Percentiles rank a stretch among this genome's conserved stretches.
Evolutionary conservation across 1,284 basidiomycete species (phyloP).

Genomic region (Bjerkandera adusta): DNA sequence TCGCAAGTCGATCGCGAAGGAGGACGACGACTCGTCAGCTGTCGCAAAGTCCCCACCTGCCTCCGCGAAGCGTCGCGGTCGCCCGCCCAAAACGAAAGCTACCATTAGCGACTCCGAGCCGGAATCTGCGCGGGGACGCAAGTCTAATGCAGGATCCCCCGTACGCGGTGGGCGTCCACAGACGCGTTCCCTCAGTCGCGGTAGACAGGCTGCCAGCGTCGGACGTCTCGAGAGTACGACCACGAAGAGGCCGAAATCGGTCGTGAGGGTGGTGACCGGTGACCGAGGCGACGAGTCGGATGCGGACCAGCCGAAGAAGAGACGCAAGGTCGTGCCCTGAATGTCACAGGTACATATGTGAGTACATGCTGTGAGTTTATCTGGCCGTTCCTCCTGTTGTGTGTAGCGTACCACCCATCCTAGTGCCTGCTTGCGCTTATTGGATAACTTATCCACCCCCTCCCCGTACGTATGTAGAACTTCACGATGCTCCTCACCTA

Average conservation of each 20-base stretch:
- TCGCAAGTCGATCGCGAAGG: conserved; percentile 12
- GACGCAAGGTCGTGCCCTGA: conserved; percentile 11
- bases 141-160: conserved; percentile 2
- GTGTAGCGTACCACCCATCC: no score
- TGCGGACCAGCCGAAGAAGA: conserved; percentile 14
- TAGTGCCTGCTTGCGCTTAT: no score
- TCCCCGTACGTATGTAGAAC: no score
- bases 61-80: conserved; percentile 23
- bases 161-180: conserved; percentile 13
- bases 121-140: conserved; percentile 16
- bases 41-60: conserved; percentile 6
- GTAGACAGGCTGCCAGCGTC: conserved; percentile 5
- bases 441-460: no score
- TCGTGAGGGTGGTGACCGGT: not conserved
- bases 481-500: no score
- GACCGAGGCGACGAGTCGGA: conserved; percentile 13
- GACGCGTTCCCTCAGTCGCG: conserved; percentile 24
- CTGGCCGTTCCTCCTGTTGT: no score
- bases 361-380: no score
- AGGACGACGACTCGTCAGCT: not conserved
- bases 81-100: conserved; percentile 22
- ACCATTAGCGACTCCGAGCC: conserved; percentile 21
- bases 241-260: conserved; percentile 17
- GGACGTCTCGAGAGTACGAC: not conserved
- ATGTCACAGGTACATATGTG: not conserved